Evolutionary conservation across 2,329 filamentous ascomycete genomes (phyloP), one percentile per base, ranked within the genome.

Genomic region (Cercospora sp.): DNA sequence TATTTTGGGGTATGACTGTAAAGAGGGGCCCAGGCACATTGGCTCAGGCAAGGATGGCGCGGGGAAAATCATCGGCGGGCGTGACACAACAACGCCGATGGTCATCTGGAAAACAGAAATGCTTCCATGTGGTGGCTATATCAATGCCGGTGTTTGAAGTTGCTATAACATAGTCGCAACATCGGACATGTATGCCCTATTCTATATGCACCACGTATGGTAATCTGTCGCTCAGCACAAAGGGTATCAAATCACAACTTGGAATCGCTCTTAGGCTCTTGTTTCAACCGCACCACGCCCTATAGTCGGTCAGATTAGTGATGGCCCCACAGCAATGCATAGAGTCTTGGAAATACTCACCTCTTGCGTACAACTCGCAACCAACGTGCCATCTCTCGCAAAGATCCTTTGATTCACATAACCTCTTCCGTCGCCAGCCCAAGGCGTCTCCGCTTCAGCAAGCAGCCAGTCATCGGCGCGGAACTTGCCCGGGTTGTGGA

Each of bases 321-420:
- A 77, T 24, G 2, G 37, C 21, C 10, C 26, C 26, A 21, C 26
- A 63, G 24, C 5, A 30, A 13, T 24, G 51, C 55, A 51, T n/a
- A 53, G 8, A 21, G 5, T 13, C 9, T 12, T 32, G 24, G 40
- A n/a, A 43, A 18, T 30, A 73, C 74, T 72, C 73, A 84, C 91
- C 86, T 95, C 92, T 80, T 95, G 92, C 67, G 92, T 86, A 78
- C 92, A 94, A 34, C 88, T 94, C 28, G 91, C 92, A 75, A 95
- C 81, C 79, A 95, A 79, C 28, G 85, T 89, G 24, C 92, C 92
- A 69, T 93, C 89, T 72, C 82, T 83, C 28, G 86, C 85, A 77
- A 89, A 94, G 69, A 94, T 91, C 79, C 87, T 86, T 83, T 93
- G 91, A 73, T 86, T 87, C 49, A 94, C 92, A 18, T 94, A 83